A percentile compares a stretch with the other conserved stretches of the same genome.
Conservation (phyloP, 108 stramenopile genomes). For the Cyclotella baltica region DNA sequence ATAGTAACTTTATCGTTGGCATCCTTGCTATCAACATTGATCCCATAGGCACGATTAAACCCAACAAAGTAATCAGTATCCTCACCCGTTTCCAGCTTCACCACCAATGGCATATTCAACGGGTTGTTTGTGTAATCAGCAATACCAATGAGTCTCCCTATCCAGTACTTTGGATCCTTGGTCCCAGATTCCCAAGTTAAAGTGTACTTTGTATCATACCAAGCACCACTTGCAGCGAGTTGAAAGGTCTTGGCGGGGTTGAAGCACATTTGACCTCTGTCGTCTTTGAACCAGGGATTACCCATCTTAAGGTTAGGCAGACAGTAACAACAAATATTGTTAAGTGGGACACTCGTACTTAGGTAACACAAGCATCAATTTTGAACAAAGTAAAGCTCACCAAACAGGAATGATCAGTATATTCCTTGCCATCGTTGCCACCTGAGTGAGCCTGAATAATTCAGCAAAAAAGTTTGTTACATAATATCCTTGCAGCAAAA, state of each 20-base stretch:
- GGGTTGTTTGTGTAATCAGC: slow-evolving; percentile 44
- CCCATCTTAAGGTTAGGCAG: slow-evolving; percentile 19
- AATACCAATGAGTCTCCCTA: slow-evolving; percentile 33
- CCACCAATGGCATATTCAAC: slow-evolving; percentile 10
- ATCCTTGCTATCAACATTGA: slow-evolving; percentile 35
- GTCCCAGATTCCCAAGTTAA: slow-evolving; percentile 20
- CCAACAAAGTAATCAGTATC: slow-evolving; percentile 41
- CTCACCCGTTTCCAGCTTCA: slow-evolving; percentile 36
- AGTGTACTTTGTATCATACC: slow-evolving; percentile 28
- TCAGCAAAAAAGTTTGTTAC: neutral
- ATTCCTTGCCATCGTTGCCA: slow-evolving; percentile 34
- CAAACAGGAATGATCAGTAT: slow-evolving; percentile 43
- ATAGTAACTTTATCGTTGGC: slow-evolving; percentile 39
- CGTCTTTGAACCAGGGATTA: slow-evolving; percentile 44
- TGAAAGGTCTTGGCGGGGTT: slow-evolving; percentile 51
- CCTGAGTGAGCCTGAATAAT: slow-evolving; percentile 34
- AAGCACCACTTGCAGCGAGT: slow-evolving; percentile 20
- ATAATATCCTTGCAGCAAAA: neutral
- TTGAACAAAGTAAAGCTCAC: slow-evolving; percentile 21
- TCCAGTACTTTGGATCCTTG: neutral
- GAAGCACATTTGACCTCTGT: slow-evolving; percentile 48
- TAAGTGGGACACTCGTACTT: neutral
- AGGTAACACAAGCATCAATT: neutral
- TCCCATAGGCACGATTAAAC: slow-evolving; percentile 38
- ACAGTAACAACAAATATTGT: neutral